Percentiles rank a stretch among this genome's conserved stretches.
Evolutionary conservation across 352 stramenopile genomes (phyloP).

Genomic region (Phytophthora rubi): DNA sequence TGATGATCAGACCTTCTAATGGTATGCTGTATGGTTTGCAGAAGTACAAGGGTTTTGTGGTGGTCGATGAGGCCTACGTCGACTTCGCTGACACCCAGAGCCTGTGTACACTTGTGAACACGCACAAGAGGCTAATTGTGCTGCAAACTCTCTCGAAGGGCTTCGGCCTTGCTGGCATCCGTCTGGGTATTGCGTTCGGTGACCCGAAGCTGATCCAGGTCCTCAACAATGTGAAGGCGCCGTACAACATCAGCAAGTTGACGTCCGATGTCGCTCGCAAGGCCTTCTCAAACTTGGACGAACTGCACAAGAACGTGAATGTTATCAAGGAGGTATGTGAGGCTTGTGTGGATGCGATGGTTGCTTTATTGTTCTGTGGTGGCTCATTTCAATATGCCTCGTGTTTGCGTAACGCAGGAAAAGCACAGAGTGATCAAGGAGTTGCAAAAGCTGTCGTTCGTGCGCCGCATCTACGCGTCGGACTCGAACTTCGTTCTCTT

Average conservation of each 20-base stretch:
- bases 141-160: constrained; percentile 98
- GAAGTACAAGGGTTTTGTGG: constrained; percentile 93
- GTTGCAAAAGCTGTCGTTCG: constrained; percentile 92
- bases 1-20: constrained; percentile 1
- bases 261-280: constrained; percentile 88
- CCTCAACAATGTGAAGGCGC: constrained; percentile 99
- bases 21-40: constrained; percentile 19
- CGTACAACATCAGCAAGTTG: constrained; percentile 99
- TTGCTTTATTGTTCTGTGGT: background rate
- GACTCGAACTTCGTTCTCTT: constrained; percentile 99
- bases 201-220: constrained; percentile 95
- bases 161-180: constrained; percentile 97
- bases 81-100: constrained; percentile 92
- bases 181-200: constrained; percentile 92
- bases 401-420: constrained; percentile 60
- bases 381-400: background rate
- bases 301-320: constrained; percentile 66
- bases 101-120: constrained; percentile 89
- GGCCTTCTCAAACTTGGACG: constrained; percentile 61
- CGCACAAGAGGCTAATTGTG: constrained; percentile 95
- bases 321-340: constrained; percentile 66
- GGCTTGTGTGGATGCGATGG: background rate
- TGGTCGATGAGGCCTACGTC: constrained; percentile 99
- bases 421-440: constrained; percentile 80
- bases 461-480: constrained; percentile 92